Percentiles rank a stretch among this genome's conserved stretches.
Conservation (phyloP, 2,329 filamentous ascomycete genomes). For the Trichoderma brevicompactum region DNA sequence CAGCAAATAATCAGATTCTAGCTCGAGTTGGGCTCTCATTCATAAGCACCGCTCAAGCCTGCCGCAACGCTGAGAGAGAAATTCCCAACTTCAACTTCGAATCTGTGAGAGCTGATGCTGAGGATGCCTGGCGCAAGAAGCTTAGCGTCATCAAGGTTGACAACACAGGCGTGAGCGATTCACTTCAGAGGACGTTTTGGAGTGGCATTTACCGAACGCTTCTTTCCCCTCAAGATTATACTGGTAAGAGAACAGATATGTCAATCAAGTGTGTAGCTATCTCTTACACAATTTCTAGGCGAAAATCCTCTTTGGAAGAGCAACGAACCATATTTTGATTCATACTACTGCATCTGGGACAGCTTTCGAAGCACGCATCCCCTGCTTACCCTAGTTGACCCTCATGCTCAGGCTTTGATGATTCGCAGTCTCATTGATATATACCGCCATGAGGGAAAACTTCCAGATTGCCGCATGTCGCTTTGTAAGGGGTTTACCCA, state of each 20-base stretch:
- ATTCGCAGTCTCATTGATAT: constrained; percentile 73
- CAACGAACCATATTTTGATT: constrained; percentile 74
- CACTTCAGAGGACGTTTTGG: constrained; percentile 70
- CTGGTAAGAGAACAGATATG: constrained; percentile 37
- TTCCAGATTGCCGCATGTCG: constrained; percentile 79
- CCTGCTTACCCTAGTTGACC: constrained; percentile 72
- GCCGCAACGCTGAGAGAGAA: constrained; percentile 69
- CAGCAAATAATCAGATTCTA: constrained; percentile 52
- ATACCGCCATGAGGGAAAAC: constrained; percentile 68
- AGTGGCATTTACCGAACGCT: constrained; percentile 70
- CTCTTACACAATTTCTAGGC: constrained; percentile 46
- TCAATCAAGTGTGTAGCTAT: not conserved
- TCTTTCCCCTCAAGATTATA: constrained; percentile 76
- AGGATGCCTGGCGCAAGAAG: constrained; percentile 66
- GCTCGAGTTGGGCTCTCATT: constrained; percentile 75
- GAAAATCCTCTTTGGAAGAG: constrained; percentile 75
- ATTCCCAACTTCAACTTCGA: constrained; percentile 70
- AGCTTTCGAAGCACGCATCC: constrained; percentile 73
- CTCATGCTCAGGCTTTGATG: constrained; percentile 68
- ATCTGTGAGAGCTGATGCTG: constrained; percentile 56
- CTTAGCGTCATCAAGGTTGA: constrained; percentile 63
- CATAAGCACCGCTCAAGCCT: constrained; percentile 69
- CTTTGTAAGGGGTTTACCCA: constrained; percentile 77
- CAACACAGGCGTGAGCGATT: constrained; percentile 55
- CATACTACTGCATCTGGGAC: constrained; percentile 72